Conservation (phyloP, 1,284 basidiomycete species). For the Hemileia vastatrix region DNA sequence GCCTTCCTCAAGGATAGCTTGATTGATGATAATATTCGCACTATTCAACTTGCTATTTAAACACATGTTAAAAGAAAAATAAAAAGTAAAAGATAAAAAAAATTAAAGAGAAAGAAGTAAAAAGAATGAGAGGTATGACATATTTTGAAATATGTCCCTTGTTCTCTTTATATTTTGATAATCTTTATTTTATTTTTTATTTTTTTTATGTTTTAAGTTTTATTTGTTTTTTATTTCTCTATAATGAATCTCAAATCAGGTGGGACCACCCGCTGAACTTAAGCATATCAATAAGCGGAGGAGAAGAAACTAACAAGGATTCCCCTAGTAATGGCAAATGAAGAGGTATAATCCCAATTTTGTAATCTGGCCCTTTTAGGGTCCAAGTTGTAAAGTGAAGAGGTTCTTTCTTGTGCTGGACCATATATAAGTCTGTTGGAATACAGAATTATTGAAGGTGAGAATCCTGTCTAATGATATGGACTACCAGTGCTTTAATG, state of each 20-base stretch:
- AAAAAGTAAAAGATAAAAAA: no score
- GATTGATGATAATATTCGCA: no score
- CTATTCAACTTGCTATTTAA: no score
- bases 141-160: no score
- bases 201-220: no score
- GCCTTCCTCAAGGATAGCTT: no score
- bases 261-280: constrained; percentile 59
- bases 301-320: constrained; percentile 59
- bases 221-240: no score
- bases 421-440: constrained; percentile 54
- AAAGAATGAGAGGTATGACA: no score
- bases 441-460: constrained; percentile 54
- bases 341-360: constrained; percentile 56
- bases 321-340: constrained; percentile 56
- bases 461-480: constrained; percentile 56
- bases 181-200: no score
- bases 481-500: constrained; percentile 51
- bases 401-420: constrained; percentile 52
- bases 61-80: no score
- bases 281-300: constrained; percentile 60
- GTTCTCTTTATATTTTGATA: no score
- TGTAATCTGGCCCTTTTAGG: constrained; percentile 51
- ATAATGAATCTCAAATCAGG: constrained; percentile 59
- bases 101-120: no score
- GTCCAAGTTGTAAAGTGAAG: constrained; percentile 54